Conservation (phyloP, 768 basidiomycete genomes). For the Tylopilus subfusipes region DNA sequence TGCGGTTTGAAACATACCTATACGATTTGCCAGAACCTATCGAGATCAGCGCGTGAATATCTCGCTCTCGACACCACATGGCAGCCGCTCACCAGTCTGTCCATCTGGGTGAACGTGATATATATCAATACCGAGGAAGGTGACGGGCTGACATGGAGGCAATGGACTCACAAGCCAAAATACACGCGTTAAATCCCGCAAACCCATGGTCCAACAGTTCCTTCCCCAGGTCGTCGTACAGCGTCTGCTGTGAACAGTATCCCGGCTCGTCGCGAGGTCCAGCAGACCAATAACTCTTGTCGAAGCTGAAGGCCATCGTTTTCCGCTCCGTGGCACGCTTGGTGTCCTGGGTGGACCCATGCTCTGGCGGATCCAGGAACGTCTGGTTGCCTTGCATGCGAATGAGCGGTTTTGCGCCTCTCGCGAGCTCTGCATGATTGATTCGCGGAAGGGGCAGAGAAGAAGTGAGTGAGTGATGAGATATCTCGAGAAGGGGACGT, state of each 20-base stretch:
- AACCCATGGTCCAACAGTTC: slow-evolving; percentile 95
- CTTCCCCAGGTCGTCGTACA: slow-evolving; percentile 91
- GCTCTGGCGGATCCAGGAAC: slow-evolving; percentile 84
- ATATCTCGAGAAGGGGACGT: background rate
- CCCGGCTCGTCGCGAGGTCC: slow-evolving; percentile 83
- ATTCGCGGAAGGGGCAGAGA: background rate
- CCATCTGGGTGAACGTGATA: slow-evolving; percentile 44
- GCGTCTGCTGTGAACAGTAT: slow-evolving; percentile 92
- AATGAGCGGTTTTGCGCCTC: slow-evolving; percentile 92
- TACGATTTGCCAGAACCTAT: slow-evolving; percentile 90
- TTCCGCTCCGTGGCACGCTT: slow-evolving; percentile 90
- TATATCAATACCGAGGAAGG: background rate
- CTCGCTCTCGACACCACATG: background rate
- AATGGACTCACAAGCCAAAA: slow-evolving; percentile 86
- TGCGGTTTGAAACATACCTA: slow-evolving; percentile 50
- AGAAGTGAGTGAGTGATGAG: slow-evolving; percentile 1
- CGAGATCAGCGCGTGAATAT: slow-evolving; percentile 4
- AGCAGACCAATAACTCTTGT: slow-evolving; percentile 98
- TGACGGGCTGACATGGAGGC: background rate
- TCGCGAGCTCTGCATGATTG: slow-evolving; percentile 67
- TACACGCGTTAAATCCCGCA: slow-evolving; percentile 96
- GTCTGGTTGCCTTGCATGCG: slow-evolving; percentile 95
- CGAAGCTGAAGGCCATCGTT: slow-evolving; percentile 88
- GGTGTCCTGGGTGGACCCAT: slow-evolving; percentile 59
- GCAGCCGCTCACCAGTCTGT: slow-evolving; percentile 68